These are phyloP conservation scores for Eimeria necatrix DNA, from an alignment of 169 alveolate species.

Conservation along the genomic window DNA sequence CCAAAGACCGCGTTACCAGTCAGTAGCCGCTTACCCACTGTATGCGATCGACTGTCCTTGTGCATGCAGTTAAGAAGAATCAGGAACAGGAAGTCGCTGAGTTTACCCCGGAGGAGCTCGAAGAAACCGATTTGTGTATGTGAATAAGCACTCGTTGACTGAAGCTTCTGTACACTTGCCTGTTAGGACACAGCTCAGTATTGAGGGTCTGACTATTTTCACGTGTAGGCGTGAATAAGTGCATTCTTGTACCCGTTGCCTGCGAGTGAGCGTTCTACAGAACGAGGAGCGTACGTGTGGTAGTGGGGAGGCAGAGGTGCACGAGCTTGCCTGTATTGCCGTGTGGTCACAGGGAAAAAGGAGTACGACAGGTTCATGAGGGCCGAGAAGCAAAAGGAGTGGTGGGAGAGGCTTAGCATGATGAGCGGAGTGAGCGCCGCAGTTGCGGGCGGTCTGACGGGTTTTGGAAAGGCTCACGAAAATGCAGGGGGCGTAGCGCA, in stretches of 20 bases:
- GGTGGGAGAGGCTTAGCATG: conserved; percentile 58
- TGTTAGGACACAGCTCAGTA: neutral
- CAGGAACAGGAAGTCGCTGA: conserved; percentile 58
- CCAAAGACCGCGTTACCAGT: too few relatives aligned
- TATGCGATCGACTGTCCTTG: neutral
- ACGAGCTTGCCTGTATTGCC: neutral
- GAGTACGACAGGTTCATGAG: conserved; percentile 51
- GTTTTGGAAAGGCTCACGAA: conserved; percentile 48
- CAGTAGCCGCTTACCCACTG: neutral
- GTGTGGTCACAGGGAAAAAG: neutral
- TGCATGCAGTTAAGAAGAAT: conserved; percentile 30
- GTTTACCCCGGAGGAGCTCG: conserved; percentile 49
- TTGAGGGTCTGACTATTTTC: neutral
- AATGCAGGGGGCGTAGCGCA: conserved; percentile 52
- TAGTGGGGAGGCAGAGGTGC: neutral
- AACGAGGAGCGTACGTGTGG: too few relatives aligned
- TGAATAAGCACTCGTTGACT: neutral
- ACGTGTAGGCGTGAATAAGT: neutral
- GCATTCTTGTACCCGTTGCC: neutral
- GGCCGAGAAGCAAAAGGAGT: conserved; percentile 28
- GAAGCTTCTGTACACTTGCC: neutral
- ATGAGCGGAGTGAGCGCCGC: conserved; percentile 32
- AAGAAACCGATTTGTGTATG: conserved; percentile 65
- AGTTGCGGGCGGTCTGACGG: conserved; percentile 30
- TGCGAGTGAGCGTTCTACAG: neutral